Evolutionary conservation across 495 filamentous ascomycete species (phyloP), one percentile per base, ranked within the genome.

Genomic region (Pyrenopolyporus hunteri): DNA sequence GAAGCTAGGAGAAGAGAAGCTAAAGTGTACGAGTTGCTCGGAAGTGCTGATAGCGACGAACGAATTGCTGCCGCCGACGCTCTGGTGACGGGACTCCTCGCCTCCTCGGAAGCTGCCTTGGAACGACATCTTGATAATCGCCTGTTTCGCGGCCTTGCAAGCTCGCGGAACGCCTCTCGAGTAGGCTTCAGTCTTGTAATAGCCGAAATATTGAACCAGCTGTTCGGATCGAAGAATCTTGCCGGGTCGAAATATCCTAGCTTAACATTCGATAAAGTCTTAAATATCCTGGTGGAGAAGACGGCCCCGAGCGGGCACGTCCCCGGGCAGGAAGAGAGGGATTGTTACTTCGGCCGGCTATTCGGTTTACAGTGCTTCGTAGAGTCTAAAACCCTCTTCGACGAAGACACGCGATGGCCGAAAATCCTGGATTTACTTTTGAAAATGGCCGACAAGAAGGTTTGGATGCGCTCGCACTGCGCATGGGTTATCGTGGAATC

Each of bases 131-230:
- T 85, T 37, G 80, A 82, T 40, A 76, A 80, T 61, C 77, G 92
- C 26, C 80, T 98, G 10, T 90, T 97, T 66, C 85, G 90, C 39
- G 94, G 94, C 31, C 83, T 98, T 20, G 91, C 92, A 50, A 97
- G 92, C 68, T 88, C 92, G 37, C 84, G 90, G 17, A 96, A 97
- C 76, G 92, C 90, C 10, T 91, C 93, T 25, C 82, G 94, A 20
- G 74, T 93, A 52, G 94, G 94, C n/a, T 97, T 94, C 70, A 95
- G 90, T 31, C 78, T 97, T 53, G 92, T 93, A 1, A 74, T 98
- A 61, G 89, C 92, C 0, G 93, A 97, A 74, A 78, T 96, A 51
- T 69, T 95, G 32, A 77, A 80, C 0, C 84, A 88, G 66, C 67
- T 89, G n/a, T 82, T 81, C 62, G 82, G 79, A 1, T 43, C 75